Evolutionary conservation across 2,329 filamentous ascomycete genomes (phyloP).

Genomic region (Fusarium coicis): DNA sequence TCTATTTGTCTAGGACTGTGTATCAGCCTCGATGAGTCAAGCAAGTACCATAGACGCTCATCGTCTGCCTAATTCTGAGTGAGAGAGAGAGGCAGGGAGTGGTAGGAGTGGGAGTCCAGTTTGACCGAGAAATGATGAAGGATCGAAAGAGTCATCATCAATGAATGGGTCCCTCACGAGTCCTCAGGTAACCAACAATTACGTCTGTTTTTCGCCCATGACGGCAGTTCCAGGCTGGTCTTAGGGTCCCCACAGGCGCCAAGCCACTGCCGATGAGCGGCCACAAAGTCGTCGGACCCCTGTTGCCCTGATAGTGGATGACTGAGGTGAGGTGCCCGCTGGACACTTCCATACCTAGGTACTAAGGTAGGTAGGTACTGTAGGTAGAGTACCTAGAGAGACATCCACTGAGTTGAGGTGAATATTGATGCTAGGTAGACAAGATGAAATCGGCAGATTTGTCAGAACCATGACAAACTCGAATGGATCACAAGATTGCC

Average conservation of each 20-base stretch:
- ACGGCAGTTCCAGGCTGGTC: slow-evolving; percentile 15
- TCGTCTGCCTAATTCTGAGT: neutral
- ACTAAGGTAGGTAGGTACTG: too few relatives aligned
- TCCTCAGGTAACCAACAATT: slow-evolving; percentile 24
- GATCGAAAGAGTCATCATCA: slow-evolving; percentile 36
- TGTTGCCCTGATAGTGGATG: slow-evolving; percentile 10
- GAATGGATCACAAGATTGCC: neutral
- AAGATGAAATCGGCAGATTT: neutral
- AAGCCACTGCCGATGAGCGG: slow-evolving; percentile 30
- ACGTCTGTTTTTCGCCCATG: slow-evolving; percentile 18
- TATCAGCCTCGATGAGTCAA: slow-evolving; percentile 38
- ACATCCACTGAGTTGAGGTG: neutral
- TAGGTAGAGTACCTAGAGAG: neutral
- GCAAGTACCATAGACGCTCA: slow-evolving; percentile 10
- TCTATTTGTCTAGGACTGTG: slow-evolving; percentile 31
- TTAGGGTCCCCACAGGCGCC: slow-evolving; percentile 18
- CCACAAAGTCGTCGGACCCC: slow-evolving; percentile 17
- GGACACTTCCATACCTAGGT: neutral
- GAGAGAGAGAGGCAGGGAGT: neutral
- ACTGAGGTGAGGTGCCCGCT: neutral
- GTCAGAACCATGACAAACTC: neutral
- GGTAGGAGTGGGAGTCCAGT: neutral
- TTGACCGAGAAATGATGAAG: slow-evolving; percentile 15
- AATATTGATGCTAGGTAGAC: neutral
- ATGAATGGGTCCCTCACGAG: slow-evolving; percentile 17